Conservation (phyloP, 345 rosid genomes). For the Eucalyptus rudis region DNA sequence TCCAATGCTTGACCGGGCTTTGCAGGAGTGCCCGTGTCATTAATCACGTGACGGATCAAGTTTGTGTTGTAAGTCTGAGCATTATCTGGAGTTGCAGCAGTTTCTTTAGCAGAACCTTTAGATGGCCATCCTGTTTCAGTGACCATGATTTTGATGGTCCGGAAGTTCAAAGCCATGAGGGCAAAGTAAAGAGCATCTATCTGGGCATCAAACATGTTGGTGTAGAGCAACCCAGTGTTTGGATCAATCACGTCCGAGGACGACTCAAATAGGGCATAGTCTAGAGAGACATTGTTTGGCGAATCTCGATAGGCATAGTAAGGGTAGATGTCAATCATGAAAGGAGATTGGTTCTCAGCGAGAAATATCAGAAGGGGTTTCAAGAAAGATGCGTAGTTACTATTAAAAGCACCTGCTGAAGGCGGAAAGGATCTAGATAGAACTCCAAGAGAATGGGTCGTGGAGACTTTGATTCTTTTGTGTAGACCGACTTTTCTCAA, state of each 20-base stretch:
- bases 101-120: constrained; percentile 74
- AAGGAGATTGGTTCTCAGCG: constrained; percentile 84
- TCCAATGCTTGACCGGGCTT: constrained; percentile 61
- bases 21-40: constrained; percentile 77
- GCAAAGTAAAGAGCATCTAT: constrained; percentile 81
- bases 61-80: constrained; percentile 68
- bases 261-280: constrained; percentile 68
- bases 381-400: constrained; percentile 61
- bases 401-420: constrained; percentile 86
- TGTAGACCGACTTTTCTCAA: constrained; percentile 58
- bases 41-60: constrained; percentile 59
- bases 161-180: constrained; percentile 51
- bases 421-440: constrained; percentile 87
- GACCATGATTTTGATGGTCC: constrained; percentile 83
- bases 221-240: constrained; percentile 78
- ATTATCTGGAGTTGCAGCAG: constrained; percentile 81
- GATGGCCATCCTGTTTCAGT: constrained; percentile 96
- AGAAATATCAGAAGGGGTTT: constrained; percentile 81
- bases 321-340: constrained; percentile 82
- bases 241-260: constrained; percentile 81
- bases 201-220: constrained; percentile 98
- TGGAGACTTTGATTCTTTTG: constrained; percentile 74
- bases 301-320: constrained; percentile 81
- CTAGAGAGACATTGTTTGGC: constrained; percentile 61
- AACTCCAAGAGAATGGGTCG: constrained; percentile 71